These are phyloP conservation scores for Eucalyptus cloeziana DNA, from an alignment of 345 rosid species.

Conservation along the genomic window DNA sequence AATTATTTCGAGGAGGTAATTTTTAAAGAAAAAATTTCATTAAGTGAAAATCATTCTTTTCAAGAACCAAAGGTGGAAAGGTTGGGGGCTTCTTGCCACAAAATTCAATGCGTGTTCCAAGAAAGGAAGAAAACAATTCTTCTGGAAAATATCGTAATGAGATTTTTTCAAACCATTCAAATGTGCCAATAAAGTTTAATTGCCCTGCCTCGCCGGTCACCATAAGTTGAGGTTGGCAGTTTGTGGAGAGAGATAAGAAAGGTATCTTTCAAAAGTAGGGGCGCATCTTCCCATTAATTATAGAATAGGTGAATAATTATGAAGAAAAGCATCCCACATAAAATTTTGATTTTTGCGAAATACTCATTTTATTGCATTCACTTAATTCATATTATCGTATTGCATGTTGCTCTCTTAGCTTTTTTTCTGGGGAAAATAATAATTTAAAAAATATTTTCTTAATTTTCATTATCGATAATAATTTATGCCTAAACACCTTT, in stretches of 20 bases:
- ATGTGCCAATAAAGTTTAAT: neutral
- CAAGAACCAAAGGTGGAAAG: neutral
- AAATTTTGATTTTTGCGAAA: neutral
- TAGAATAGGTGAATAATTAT: neutral
- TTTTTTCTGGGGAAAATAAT: too few species aligned
- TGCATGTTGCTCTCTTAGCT: neutral
- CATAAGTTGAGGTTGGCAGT: neutral
- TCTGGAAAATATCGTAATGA: neutral
- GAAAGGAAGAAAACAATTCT: neutral
- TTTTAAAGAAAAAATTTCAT: neutral
- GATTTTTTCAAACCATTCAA: neutral
- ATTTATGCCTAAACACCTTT: too few species aligned
- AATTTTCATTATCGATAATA: too few species aligned
- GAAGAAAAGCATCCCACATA: neutral
- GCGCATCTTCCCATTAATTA: neutral
- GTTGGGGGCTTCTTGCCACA: neutral
- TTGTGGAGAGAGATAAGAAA: too few species aligned
- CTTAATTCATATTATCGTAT: neutral
- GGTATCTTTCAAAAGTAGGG: neutral
- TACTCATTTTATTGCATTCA: neutral
- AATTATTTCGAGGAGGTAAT: neutral
- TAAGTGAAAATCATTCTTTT: neutral
- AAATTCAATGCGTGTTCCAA: neutral
- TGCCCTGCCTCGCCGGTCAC: fast-evolving
- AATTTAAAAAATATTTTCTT: neutral